Evolutionary conservation across 805 yeast species (phyloP).

Genomic region (Candida multigemmis): DNA sequence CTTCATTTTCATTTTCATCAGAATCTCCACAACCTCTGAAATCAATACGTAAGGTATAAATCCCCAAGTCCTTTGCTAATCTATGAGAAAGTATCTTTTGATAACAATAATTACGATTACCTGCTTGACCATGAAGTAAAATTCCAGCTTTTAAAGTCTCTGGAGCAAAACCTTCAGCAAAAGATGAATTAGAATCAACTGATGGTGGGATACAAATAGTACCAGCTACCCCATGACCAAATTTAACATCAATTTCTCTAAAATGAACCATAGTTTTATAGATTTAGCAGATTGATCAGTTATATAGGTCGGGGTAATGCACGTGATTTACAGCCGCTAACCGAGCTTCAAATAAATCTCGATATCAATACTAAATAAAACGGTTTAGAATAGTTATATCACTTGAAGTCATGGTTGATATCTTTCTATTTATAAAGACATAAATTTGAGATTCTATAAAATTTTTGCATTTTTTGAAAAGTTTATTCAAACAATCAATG

Average conservation of each 20-base stretch:
- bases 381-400: too few relatives aligned
- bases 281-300: too few relatives aligned
- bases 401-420: too few relatives aligned
- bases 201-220: slow-evolving; percentile 31
- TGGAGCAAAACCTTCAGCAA: slow-evolving; percentile 20
- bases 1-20: slow-evolving; percentile 32
- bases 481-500: too few relatives aligned
- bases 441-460: too few relatives aligned
- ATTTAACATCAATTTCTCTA: slow-evolving; percentile 26
- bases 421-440: too few relatives aligned
- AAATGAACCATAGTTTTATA: too few relatives aligned
- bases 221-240: slow-evolving; percentile 25
- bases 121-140: slow-evolving; percentile 80
- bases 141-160: slow-evolving; percentile 46
- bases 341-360: too few relatives aligned
- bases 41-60: slow-evolving; percentile 67
- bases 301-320: too few relatives aligned
- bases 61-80: slow-evolving; percentile 51
- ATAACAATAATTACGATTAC: slow-evolving; percentile 75
- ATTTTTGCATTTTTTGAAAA: too few relatives aligned
- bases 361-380: too few relatives aligned
- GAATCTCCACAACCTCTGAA: slow-evolving; percentile 83
- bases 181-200: slow-evolving; percentile 12
- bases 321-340: too few relatives aligned
- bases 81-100: slow-evolving; percentile 53